Percentiles rank a stretch among this genome's conserved stretches.
Evolutionary conservation across 306 rosid species (phyloP).

Genomic region (Casuarina cunninghamiana): DNA sequence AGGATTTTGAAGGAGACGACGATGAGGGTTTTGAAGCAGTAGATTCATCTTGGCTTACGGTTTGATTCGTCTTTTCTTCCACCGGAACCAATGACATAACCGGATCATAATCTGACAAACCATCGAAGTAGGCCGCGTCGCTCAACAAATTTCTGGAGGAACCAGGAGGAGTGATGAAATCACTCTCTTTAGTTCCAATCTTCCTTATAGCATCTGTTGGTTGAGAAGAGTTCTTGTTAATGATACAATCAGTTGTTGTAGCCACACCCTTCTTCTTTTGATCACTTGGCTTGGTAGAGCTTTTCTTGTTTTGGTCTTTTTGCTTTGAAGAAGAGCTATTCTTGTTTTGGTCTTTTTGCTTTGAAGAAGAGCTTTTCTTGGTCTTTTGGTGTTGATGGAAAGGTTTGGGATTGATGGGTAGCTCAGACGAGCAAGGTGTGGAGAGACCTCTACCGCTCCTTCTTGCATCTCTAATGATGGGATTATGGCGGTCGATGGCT

Average conservation of each 20-base stretch:
- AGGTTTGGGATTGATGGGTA: conserved; percentile 49
- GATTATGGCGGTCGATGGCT: conserved; percentile 91
- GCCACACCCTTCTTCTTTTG: conserved; percentile 21
- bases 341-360: conserved; percentile 26
- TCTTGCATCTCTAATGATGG: conserved; percentile 70
- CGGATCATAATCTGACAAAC: conserved; percentile 41
- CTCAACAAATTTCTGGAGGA: conserved; percentile 75
- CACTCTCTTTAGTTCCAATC: conserved; percentile 43
- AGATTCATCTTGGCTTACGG: conserved; percentile 27
- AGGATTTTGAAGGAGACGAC: conserved; percentile 43
- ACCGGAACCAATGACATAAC: conserved; percentile 31
- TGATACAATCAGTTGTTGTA: conserved; percentile 2
- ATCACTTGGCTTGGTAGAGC: conserved; percentile 9
- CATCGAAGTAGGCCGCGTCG: conserved; percentile 42
- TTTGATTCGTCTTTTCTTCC: conserved; percentile 26
- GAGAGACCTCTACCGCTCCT: conserved; percentile 35
- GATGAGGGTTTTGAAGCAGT: conserved; percentile 29
- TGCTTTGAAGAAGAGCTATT: conserved; percentile 36
- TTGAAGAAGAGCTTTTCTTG: conserved; percentile 42
- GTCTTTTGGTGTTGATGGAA: conserved; percentile 30
- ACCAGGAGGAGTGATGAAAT: conserved; percentile 55
- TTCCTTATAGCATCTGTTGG: conserved; percentile 32
- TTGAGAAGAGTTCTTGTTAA: conserved; percentile 28
- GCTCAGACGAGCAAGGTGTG: conserved; percentile 44
- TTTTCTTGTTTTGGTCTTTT: conserved; percentile 36